Evolutionary conservation across 2,329 filamentous ascomycete species (phyloP).

Genomic region (Calonectria pseudoturangicola): DNA sequence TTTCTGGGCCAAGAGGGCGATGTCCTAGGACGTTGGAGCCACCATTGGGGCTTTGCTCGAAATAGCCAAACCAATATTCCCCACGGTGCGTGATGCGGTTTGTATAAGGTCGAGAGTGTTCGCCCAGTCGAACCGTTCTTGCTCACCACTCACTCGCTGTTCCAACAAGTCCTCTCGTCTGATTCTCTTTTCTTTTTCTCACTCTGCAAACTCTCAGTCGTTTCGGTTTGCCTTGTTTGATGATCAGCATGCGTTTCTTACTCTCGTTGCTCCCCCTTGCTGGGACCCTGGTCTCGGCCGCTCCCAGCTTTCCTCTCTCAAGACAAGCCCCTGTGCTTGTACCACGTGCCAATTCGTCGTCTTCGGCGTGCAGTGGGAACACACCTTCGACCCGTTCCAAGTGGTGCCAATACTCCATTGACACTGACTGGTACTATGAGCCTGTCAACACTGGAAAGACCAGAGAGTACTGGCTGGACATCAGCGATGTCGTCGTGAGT

Average conservation of each 20-base stretch:
- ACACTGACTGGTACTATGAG: conserved; percentile 66
- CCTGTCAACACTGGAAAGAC: conserved; percentile 69
- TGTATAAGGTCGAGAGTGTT: conserved; percentile 5
- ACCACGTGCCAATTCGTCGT: conserved; percentile 27
- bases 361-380: conserved; percentile 46
- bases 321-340: conserved; percentile 17
- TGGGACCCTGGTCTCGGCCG: conserved; percentile 31
- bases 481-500: conserved; percentile 62
- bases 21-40: neutral
- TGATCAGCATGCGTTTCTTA: conserved; percentile 29
- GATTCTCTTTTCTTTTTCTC: neutral
- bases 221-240: neutral
- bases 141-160: conserved; percentile 12
- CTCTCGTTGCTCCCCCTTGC: conserved; percentile 9
- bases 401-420: conserved; percentile 70
- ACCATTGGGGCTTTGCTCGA: conserved; percentile 8
- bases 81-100: neutral
- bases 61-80: conserved; percentile 5
- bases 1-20: neutral
- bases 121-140: conserved; percentile 1
- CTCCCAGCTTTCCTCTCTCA: conserved; percentile 20
- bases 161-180: neutral
- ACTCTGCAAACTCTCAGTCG: neutral
- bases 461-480: conserved; percentile 68
- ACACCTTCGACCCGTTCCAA: conserved; percentile 56